Evolutionary conservation across 805 yeast genomes (phyloP), one percentile per base, ranked within the genome.

Genomic region (Naumovozyma baii): DNA sequence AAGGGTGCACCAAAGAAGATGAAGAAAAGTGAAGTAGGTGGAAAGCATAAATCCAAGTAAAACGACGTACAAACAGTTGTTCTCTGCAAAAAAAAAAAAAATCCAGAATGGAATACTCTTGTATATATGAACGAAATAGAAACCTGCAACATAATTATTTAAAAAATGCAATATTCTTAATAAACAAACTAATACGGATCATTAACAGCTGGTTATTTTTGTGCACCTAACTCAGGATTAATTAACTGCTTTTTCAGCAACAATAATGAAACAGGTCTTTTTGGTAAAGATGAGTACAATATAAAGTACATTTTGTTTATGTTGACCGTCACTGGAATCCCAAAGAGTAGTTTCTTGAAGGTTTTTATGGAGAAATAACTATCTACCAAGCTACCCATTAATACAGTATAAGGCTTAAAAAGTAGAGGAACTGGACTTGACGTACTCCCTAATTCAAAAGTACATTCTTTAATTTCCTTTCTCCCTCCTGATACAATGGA

Each of bases 1-100:
- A 83, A 83, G 63, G 88, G 90, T 61, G 86, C 92, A 10, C 94
- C 92, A 51, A 75, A 79, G 69, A 83, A 83, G 70, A 75, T 72
- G 64, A 73, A 70, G 51, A 73, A 68, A 48, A 58, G 53, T 12
- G 60, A 61, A 19, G 47, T 54, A 33, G 67, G 64, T 18, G 63
- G 63, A 19, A 54, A 55, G 30, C 63, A 63, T 41, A 64, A 63
- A 41, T 63, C 64, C 54, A 72, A 71, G 64, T 66, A 63, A 55
- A 47, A 32, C 13, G 31, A 8, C 31, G 7, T 8, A 9, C 13
- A 12, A 29, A 13, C 15, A 29, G 7, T 29, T 29, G n/a, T n/a
- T n/a, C n/a, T n/a, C n/a, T n/a, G n/a, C n/a, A n/a, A n/a, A n/a
- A n/a, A n/a, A n/a, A n/a, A n/a, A n/a, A n/a, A n/a, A n/a, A n/a